Evolutionary conservation across 805 yeast species (phyloP).

Genomic region (Cyberlindnera petersonii): DNA sequence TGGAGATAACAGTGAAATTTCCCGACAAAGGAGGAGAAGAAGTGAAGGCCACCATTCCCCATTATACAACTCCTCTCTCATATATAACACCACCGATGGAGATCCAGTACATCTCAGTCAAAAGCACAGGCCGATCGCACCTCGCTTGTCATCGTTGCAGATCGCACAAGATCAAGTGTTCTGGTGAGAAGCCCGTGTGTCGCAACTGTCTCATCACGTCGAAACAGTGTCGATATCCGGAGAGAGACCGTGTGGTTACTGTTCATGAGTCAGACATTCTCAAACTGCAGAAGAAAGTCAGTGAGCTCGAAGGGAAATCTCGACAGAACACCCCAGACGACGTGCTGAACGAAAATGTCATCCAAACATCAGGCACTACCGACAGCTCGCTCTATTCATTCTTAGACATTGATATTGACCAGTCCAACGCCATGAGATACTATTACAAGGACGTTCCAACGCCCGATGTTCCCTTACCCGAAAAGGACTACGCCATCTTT

Average conservation of each 20-base stretch:
- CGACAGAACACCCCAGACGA: constrained; percentile 6
- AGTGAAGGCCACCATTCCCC: no score
- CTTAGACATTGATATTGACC: constrained; percentile 23
- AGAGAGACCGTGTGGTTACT: constrained; percentile 21
- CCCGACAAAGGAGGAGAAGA: no score
- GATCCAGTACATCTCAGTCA: constrained; percentile 20
- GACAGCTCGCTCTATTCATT: constrained; percentile 26
- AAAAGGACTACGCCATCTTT: constrained; percentile 13
- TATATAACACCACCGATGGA: no score
- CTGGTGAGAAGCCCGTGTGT: constrained; percentile 23
- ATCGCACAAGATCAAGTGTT: constrained; percentile 24
- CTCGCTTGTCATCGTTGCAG: constrained; percentile 24
- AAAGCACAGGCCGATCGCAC: constrained; percentile 19
- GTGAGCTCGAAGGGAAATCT: constrained; percentile 10
- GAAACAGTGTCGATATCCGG: constrained; percentile 20
- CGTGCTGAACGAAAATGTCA: constrained; percentile 19
- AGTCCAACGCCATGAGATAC: constrained; percentile 20
- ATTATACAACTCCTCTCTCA: no score
- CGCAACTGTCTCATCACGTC: constrained; percentile 19
- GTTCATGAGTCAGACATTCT: constrained; percentile 23
- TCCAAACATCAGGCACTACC: constrained; percentile 22
- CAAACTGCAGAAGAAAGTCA: constrained; percentile 16
- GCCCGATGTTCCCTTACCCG: constrained; percentile 16
- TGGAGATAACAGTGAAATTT: no score
- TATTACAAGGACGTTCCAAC: constrained; percentile 16